Conservation (phyloP, 148 eudicot species). For the Talinum fruticosum region DNA sequence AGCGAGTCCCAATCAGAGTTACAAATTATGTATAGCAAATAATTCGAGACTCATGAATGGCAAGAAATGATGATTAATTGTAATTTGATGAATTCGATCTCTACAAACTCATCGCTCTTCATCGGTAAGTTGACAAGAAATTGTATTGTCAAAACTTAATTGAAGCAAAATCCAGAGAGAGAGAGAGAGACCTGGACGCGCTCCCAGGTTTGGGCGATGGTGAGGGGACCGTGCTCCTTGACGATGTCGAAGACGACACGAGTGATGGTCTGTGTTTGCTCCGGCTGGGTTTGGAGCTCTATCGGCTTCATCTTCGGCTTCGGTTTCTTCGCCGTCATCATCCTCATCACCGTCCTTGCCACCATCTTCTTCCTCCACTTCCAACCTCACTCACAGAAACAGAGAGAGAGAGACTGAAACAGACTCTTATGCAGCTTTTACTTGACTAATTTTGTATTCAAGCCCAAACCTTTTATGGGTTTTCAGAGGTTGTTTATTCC, state of each 20-base stretch:
- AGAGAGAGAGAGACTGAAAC: neutral
- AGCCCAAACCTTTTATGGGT: no score
- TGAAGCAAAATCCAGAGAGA: neutral
- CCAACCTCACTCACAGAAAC: no score
- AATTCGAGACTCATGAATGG: neutral
- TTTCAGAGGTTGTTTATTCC: no score
- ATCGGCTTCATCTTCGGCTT: constrained; percentile 81
- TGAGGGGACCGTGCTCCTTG: constrained; percentile 89
- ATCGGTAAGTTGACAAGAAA: neutral
- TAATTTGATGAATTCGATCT: neutral
- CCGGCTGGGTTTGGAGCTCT: constrained; percentile 64
- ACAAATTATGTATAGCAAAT: neutral
- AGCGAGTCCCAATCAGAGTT: neutral
- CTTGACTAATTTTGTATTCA: no score
- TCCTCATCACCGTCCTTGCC: constrained; percentile 57
- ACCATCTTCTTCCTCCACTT: constrained; percentile 23
- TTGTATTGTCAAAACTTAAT: neutral
- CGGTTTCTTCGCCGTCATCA: constrained; percentile 62
- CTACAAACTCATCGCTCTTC: neutral
- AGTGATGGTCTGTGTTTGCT: constrained; percentile 84
- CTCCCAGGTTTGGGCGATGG: constrained; percentile 78
- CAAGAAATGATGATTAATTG: neutral
- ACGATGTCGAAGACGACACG: constrained; percentile 68
- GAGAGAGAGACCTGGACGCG: constrained; percentile 53
- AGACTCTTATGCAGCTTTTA: no score